Conservation (phyloP, 192 early-diverging fungal species). For the Umbelopsis isabellina region DNA sequence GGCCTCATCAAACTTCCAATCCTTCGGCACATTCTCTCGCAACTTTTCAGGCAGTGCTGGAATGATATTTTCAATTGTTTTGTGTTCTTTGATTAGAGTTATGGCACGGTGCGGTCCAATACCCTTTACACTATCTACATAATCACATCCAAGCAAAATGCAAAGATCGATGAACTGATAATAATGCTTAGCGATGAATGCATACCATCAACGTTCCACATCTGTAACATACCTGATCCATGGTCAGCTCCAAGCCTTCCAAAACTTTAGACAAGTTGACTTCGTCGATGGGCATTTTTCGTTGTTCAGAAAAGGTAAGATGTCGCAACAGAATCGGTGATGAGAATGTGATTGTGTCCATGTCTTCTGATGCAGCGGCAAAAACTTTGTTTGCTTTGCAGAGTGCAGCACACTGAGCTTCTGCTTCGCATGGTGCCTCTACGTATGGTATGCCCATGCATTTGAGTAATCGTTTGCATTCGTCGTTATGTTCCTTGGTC, state of each 20-base stretch:
- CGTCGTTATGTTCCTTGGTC: constrained; percentile 91
- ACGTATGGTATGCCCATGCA: constrained; percentile 94
- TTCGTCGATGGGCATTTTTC: constrained; percentile 91
- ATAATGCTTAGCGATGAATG: neutral
- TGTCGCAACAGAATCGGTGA: constrained; percentile 89
- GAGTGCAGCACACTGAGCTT: constrained; percentile 95
- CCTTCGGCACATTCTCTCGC: constrained; percentile 79
- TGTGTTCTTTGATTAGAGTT: constrained; percentile 84
- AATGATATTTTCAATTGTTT: constrained; percentile 79
- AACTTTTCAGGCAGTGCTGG: constrained; percentile 71
- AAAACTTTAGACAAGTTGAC: constrained; percentile 82
- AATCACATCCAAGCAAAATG: constrained; percentile 97
- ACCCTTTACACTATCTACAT: constrained; percentile 92
- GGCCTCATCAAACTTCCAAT: constrained; percentile 92
- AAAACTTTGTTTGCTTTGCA: constrained; percentile 90
- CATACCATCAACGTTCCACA: neutral
- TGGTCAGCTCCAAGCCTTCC: constrained; percentile 73
- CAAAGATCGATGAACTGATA: constrained; percentile 95
- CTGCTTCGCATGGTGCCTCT: constrained; percentile 96
- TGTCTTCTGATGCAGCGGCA: constrained; percentile 96
- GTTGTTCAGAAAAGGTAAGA: constrained; percentile 88
- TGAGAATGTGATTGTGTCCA: constrained; percentile 97
- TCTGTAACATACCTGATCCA: constrained; percentile 60
- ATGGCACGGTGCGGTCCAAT: constrained; percentile 89
- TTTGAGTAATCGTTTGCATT: constrained; percentile 85